phyloP scores from a whole-genome alignment of 2,329 filamentous ascomycete genomes.

The Talaromyces marneffei region DNA sequence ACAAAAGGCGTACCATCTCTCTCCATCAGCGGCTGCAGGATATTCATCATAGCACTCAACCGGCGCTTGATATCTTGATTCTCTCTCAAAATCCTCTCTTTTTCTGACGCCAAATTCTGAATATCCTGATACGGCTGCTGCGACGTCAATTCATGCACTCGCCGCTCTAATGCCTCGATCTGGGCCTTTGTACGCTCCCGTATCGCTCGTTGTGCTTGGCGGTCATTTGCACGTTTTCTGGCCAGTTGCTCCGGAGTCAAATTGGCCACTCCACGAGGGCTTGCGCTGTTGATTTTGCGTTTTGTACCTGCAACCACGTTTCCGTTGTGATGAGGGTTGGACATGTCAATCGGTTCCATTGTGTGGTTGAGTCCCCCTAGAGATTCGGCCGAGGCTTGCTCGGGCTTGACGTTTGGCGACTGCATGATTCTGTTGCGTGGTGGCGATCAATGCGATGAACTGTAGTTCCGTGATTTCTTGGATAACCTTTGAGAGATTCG shows the following conservation, averaged over 20 bases:
- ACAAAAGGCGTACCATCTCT: constrained; percentile 15
- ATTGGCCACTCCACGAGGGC: constrained; percentile 72
- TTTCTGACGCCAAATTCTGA: constrained; percentile 67
- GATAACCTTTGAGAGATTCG: not conserved
- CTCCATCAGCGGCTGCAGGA: constrained; percentile 40
- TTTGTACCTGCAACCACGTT: constrained; percentile 29
- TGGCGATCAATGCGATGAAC: not conserved
- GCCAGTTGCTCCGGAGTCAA: constrained; percentile 82
- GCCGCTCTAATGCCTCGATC: constrained; percentile 67
- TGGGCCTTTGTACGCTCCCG: constrained; percentile 74
- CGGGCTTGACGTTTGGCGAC: constrained; percentile 8
- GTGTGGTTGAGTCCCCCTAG: not conserved
- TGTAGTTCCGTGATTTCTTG: not conserved
- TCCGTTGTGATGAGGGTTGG: not conserved
- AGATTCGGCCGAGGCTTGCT: constrained; percentile 1
- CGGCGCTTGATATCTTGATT: constrained; percentile 70
- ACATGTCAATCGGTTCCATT: not conserved
- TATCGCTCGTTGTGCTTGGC: constrained; percentile 79
- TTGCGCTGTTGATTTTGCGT: constrained; percentile 36
- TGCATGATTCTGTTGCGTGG: not conserved
- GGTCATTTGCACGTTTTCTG: constrained; percentile 85
- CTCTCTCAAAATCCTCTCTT: constrained; percentile 70
- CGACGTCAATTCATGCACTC: constrained; percentile 68
- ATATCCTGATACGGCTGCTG: constrained; percentile 81
- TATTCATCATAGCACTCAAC: constrained; percentile 59